These are phyloP conservation scores for Linderniella brevidens DNA, from an alignment of 257 asterid genomes.

Conservation along the genomic window DNA sequence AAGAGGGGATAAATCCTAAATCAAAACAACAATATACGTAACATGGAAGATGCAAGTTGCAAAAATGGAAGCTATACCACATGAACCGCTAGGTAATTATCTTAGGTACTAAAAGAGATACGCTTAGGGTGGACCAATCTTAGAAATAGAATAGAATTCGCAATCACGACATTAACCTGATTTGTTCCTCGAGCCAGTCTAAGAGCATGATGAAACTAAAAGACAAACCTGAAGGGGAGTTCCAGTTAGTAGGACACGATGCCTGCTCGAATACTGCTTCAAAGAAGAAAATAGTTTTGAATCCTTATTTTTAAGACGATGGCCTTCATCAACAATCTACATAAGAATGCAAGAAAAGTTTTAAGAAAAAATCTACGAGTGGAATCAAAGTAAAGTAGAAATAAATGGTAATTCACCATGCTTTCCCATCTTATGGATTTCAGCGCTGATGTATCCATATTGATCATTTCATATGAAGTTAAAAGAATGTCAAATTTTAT, in stretches of 20 bases:
- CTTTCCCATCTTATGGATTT: constrained; percentile 94
- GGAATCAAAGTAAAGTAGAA: constrained; percentile 10
- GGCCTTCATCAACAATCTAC: constrained; percentile 99
- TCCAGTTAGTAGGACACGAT: constrained; percentile 91
- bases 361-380: constrained; percentile 9
- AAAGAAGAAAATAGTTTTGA: constrained; percentile 69
- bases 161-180: neutral
- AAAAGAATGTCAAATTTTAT: constrained; percentile 94
- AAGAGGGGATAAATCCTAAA: too few relatives aligned
- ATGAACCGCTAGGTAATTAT: too few relatives aligned
- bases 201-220: neutral
- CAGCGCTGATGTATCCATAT: constrained; percentile 62
- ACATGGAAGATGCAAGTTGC: too few relatives aligned
- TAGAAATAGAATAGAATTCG: neutral
- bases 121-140: too few relatives aligned
- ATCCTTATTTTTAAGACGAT: constrained; percentile 94
- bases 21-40: too few relatives aligned
- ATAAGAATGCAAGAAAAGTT: constrained; percentile 14
- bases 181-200: neutral
- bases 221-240: constrained; percentile 89
- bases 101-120: too few relatives aligned
- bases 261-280: constrained; percentile 72
- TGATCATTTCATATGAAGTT: constrained; percentile 95
- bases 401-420: constrained; percentile 42
- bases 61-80: too few relatives aligned